These are phyloP conservation scores for Vaccinium darrowii DNA, from an alignment of 148 eudicot species.

Conservation along the genomic window DNA sequence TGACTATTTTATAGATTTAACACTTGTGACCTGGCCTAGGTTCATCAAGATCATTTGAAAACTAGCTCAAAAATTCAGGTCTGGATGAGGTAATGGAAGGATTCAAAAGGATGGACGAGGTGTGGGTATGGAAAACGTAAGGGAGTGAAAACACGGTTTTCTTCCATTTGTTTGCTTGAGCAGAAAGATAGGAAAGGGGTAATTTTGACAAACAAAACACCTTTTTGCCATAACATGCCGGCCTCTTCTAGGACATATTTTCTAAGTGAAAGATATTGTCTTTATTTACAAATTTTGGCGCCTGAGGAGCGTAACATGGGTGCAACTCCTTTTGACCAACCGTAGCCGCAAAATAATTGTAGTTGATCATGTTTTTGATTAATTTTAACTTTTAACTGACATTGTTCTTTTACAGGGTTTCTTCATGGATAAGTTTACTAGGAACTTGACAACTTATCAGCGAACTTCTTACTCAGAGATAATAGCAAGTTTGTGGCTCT, in stretches of 20 bases:
- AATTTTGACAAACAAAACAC: background rate
- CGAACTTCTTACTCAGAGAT: slow-evolving; percentile 86
- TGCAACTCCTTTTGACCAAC: background rate
- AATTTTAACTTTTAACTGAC: background rate
- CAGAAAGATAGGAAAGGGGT: background rate
- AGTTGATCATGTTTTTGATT: background rate
- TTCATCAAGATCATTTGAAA: background rate
- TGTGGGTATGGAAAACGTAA: background rate
- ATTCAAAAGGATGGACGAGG: background rate
- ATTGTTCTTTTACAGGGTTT: slow-evolving; percentile 55
- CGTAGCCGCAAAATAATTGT: background rate
- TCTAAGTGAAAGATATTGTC: background rate
- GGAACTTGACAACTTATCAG: slow-evolving; percentile 65
- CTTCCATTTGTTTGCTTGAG: background rate
- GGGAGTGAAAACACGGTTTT: background rate
- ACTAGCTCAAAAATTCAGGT: background rate
- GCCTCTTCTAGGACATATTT: background rate
- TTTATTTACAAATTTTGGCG: background rate
- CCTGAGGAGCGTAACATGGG: background rate
- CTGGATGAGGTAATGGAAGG: background rate
- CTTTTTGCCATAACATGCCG: background rate
- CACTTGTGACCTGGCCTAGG: background rate
- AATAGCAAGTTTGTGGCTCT: slow-evolving; percentile 95
- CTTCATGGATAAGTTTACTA: slow-evolving; percentile 59
- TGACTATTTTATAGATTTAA: background rate